A percentile compares a stretch with the other conserved stretches of the same genome.
phyloP scores from a whole-genome alignment of 345 rosid genomes.

The Acer campestre region DNA sequence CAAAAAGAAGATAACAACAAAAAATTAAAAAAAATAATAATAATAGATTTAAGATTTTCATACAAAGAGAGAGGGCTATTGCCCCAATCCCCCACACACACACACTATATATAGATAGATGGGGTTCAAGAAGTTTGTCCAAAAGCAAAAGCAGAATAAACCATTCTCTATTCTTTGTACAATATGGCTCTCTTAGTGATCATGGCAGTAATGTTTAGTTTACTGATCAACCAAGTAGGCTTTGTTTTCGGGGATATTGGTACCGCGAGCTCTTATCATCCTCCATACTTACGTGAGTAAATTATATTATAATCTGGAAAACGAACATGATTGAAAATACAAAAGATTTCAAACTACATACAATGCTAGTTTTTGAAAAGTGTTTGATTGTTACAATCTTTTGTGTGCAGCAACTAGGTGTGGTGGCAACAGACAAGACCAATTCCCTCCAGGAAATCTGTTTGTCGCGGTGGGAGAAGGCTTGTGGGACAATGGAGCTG shows the following conservation, averaged over 20 bases:
- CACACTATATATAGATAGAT: background rate
- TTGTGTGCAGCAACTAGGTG: conserved; percentile 29
- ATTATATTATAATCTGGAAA: background rate
- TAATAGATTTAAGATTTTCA: no score
- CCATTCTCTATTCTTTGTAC: background rate
- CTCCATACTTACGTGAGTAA: conserved; percentile 40
- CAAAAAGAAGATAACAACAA: background rate
- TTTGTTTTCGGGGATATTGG: conserved; percentile 28
- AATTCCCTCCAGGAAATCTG: conserved; percentile 29
- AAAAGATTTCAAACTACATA: background rate
- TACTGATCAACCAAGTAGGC: conserved; percentile 9
- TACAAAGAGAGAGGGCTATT: background rate
- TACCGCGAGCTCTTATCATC: conserved; percentile 28
- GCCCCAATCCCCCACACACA: background rate
- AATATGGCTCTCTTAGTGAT: background rate
- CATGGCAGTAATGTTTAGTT: background rate
- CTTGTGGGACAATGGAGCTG: conserved; percentile 43
- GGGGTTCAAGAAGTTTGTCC: background rate
- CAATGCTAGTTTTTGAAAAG: no score
- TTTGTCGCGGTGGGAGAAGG: conserved; percentile 37
- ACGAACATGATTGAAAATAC: no score
- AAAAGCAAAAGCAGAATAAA: background rate
- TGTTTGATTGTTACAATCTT: no score
- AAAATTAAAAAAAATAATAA: no score
- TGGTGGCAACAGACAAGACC: conserved; percentile 31